A percentile compares a stretch with the other conserved stretches of the same genome.
phyloP scores from a whole-genome alignment of 768 basidiomycete genomes.

The Panaeolus cyanescens region DNA sequence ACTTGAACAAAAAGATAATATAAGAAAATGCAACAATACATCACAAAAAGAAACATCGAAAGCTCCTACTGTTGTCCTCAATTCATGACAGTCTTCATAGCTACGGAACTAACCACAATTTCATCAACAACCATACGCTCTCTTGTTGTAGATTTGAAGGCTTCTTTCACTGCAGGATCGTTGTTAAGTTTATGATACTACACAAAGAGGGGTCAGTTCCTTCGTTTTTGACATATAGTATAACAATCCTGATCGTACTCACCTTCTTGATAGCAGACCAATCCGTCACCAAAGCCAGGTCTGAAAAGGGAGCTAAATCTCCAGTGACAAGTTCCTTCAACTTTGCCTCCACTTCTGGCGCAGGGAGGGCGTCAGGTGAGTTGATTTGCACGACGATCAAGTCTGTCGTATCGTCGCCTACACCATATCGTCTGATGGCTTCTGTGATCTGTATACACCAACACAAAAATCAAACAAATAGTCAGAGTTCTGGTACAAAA shows the following conservation, averaged over 20 bases:
- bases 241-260: conserved; percentile 13
- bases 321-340: conserved; percentile 68
- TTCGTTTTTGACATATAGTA: neutral
- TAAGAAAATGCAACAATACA: no score
- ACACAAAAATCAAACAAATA: neutral
- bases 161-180: conserved; percentile 43
- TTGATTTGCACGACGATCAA: conserved; percentile 75
- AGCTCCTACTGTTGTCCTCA: no score
- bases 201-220: neutral
- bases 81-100: conserved; percentile 72
- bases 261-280: conserved; percentile 81
- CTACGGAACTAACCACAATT: conserved; percentile 77
- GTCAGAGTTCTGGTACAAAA: neutral
- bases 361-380: conserved; percentile 30
- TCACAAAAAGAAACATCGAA: neutral
- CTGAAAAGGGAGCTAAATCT: conserved; percentile 45
- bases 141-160: conserved; percentile 28
- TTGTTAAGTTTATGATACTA: conserved; percentile 72
- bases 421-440: conserved; percentile 82
- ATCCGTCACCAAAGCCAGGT: conserved; percentile 56
- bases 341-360: conserved; percentile 41
- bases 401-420: conserved; percentile 64
- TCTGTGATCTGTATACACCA: conserved; percentile 71
- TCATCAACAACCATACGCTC: conserved; percentile 54
- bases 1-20: neutral